Conservation (phyloP, 192 early-diverging fungal genomes). For the Gryganskiella cystojenkinii region DNA sequence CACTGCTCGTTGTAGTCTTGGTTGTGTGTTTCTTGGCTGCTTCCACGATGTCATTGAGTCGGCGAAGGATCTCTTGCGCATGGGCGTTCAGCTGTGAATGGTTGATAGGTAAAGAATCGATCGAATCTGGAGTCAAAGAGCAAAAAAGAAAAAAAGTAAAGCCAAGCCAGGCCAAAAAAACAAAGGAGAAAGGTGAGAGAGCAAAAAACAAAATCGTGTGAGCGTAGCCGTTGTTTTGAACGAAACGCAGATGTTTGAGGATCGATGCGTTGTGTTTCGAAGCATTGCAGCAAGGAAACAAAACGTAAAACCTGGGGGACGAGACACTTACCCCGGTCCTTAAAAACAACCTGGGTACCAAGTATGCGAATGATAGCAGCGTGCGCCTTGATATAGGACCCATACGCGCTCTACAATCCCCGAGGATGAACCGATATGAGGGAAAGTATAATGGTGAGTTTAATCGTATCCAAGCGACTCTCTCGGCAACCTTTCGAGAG, state of each 20-base stretch:
- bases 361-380: slow-evolving; percentile 16
- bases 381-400: slow-evolving; percentile 31
- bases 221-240: background rate
- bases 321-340: slow-evolving; percentile 32
- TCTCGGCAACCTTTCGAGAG: background rate
- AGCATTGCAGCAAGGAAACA: no score
- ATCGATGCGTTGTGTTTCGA: no score
- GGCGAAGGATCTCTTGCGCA: slow-evolving; percentile 41
- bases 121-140: no score
- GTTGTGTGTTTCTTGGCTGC: slow-evolving; percentile 5
- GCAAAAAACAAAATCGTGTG: background rate
- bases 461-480: background rate
- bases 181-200: background rate
- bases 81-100: slow-evolving; percentile 37
- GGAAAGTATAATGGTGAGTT: background rate
- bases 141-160: background rate
- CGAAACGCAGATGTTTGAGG: background rate
- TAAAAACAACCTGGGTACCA: slow-evolving; percentile 28
- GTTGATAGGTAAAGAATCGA: slow-evolving; percentile 29
- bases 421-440: background rate
- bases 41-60: slow-evolving; percentile 43
- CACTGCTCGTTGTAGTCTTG: background rate
- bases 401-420: slow-evolving; percentile 23
- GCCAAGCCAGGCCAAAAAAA: background rate
- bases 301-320: no score